Percentiles rank a stretch among this genome's conserved stretches.
phyloP scores from a whole-genome alignment of 2,329 filamentous ascomycete species.

The Stagonosporopsis vannaccii region DNA sequence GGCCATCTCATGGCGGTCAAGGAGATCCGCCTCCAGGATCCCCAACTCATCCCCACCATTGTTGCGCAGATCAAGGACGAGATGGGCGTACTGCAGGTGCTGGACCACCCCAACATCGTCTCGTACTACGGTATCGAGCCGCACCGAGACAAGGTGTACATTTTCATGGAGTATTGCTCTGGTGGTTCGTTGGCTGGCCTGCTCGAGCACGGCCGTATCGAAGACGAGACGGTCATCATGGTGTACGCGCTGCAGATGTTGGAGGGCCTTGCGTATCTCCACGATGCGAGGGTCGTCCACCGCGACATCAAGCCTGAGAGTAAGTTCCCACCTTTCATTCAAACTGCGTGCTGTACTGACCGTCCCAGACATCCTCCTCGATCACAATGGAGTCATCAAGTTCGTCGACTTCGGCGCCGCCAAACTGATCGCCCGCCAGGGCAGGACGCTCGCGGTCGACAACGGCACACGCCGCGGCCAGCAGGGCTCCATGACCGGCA shows the following conservation, averaged over 20 bases:
- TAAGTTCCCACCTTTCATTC: slow-evolving; percentile 54
- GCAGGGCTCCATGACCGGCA: slow-evolving; percentile 94
- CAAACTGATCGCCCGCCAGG: slow-evolving; percentile 94
- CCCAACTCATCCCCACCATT: slow-evolving; percentile 92
- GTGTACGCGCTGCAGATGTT: slow-evolving; percentile 94
- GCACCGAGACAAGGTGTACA: slow-evolving; percentile 98
- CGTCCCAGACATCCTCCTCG: slow-evolving; percentile 81
- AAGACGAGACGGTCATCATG: slow-evolving; percentile 97
- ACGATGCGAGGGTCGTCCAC: slow-evolving; percentile 90
- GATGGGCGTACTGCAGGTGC: slow-evolving; percentile 93
- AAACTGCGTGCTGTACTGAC: slow-evolving; percentile 34
- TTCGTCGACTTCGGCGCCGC: slow-evolving; percentile 98
- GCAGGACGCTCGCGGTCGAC: slow-evolving; percentile 79
- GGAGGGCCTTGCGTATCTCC: slow-evolving; percentile 91
- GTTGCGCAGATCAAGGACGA: slow-evolving; percentile 94
- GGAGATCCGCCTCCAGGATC: slow-evolving; percentile 95
- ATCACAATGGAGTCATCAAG: slow-evolving; percentile 98
- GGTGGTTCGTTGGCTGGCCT: slow-evolving; percentile 89
- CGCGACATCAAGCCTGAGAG: slow-evolving; percentile 98
- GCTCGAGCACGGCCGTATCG: slow-evolving; percentile 93
- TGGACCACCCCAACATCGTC: slow-evolving; percentile 97
- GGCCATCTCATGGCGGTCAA: slow-evolving; percentile 98
- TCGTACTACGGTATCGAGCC: slow-evolving; percentile 98
- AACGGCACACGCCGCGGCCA: slow-evolving; percentile 56
- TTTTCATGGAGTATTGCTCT: slow-evolving; percentile 99